Base-by-base conservation (phyloP, 2,329 filamentous ascomycete genomes). In the Botrytis tulipae region DNA sequence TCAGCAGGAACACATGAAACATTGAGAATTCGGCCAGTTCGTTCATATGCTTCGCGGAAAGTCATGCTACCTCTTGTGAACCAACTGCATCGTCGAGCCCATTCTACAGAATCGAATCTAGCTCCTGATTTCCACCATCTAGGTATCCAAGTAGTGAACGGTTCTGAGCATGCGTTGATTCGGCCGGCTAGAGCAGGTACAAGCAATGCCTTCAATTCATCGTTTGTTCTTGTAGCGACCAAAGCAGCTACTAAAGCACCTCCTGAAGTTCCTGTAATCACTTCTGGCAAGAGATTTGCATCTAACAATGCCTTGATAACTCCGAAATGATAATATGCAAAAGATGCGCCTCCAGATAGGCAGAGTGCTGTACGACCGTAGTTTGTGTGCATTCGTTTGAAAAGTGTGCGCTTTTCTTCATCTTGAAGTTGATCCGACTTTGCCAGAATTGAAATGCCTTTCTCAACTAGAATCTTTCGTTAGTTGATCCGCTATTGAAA, bases 281-380 rank as follows among this genome's bases (percentile, higher is more conserved):
- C 95, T 76, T 97, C 92, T 0, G 96, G 96, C 0, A 99, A 84
- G 1, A 97, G 86, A 74, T 92, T 89, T 20, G 94, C 93, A 79
- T 98, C 96, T 9, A 98, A 85, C 7, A 98, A 86, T 14, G 95
- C 95, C 81, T 94, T 95, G 68, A 96, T 89, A 16, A 99, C 93
- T 18, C 96, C 96, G 76, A 98, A 94, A 82, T 99, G 96, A 81
- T 98, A 98, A 82, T 97, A 98, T 8, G 96, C 94, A 83, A 99
- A 98, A 0, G 93, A 93, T 5, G 95, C 96, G 0, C 96, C 96
- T 3, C 96, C 96, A 7, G 94, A 98, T 1, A 99, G 85, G 80
- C 95, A 99, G 4, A 99, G 86, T 0, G 96, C 96, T 10, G 95
- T 97, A 44, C 95, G 91, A 44, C 96, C 96, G 79, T 92, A 97